A percentile compares a stretch with the other conserved stretches of the same genome.
Conservation (phyloP, 2,329 filamentous ascomycete species). For the Talaromyces verruculosus region DNA sequence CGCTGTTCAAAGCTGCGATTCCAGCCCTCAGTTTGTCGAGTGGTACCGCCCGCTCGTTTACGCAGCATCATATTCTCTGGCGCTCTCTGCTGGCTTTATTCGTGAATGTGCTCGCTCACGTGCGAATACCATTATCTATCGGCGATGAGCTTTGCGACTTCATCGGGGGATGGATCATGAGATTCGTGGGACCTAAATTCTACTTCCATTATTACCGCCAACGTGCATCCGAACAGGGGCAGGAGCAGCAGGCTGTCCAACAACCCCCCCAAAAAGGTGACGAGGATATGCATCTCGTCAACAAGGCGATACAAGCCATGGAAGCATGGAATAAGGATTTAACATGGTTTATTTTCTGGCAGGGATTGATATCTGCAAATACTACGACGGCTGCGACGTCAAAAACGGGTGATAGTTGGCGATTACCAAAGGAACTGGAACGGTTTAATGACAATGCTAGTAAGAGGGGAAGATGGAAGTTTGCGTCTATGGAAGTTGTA, state of each 20-base stretch:
- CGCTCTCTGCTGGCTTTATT: slow-evolving; percentile 41
- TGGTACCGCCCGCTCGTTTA: slow-evolving; percentile 34
- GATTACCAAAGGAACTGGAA: slow-evolving; percentile 24
- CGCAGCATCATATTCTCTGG: slow-evolving; percentile 42
- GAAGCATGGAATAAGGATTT: slow-evolving; percentile 44
- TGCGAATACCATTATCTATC: slow-evolving; percentile 41
- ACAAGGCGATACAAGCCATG: slow-evolving; percentile 40
- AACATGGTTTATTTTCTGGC: slow-evolving; percentile 43
- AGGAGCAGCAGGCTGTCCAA: not conserved
- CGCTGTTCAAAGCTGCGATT: not conserved
- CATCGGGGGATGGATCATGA: slow-evolving; percentile 38
- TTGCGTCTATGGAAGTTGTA: slow-evolving; percentile 33
- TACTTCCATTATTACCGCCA: slow-evolving; percentile 22
- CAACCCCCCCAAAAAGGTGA: slow-evolving; percentile 16
- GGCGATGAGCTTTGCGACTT: slow-evolving; percentile 44
- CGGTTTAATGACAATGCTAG: slow-evolving; percentile 26
- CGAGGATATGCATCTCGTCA: slow-evolving; percentile 27
- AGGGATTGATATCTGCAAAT: slow-evolving; percentile 21
- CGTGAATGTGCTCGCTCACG: slow-evolving; percentile 39
- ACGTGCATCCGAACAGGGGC: not conserved
- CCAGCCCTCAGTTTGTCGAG: slow-evolving; percentile 26
- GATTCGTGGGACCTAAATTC: slow-evolving; percentile 37
- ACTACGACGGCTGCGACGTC: not conserved
- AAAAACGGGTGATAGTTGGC: not conserved
- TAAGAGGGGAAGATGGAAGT: slow-evolving; percentile 35